Conservation (phyloP, 306 rosid species). For the Trichosanthes truncata region DNA sequence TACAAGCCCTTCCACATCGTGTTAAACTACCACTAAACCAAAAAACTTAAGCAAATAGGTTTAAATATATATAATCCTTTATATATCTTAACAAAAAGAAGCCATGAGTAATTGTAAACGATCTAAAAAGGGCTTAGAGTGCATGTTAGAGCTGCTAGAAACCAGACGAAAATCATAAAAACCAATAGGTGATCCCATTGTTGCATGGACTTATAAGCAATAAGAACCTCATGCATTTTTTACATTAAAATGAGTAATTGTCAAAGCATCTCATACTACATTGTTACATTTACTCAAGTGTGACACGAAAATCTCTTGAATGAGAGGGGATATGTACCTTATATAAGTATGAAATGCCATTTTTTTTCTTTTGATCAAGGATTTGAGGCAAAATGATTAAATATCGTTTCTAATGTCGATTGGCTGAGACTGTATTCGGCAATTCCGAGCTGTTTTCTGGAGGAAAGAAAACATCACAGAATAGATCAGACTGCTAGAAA, state of each 20-base stretch:
- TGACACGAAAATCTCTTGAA: background rate
- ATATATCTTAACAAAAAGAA: no score
- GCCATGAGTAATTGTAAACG: no score
- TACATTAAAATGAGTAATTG: background rate
- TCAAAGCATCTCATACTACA: background rate
- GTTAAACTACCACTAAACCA: no score
- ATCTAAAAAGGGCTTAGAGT: background rate
- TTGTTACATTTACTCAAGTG: background rate
- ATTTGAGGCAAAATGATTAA: constrained; percentile 83
- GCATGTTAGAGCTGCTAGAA: background rate
- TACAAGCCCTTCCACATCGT: no score
- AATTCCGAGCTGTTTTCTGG: constrained; percentile 57
- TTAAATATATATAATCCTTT: no score
- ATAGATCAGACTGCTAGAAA: background rate
- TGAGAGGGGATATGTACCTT: background rate
- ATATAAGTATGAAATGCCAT: background rate
- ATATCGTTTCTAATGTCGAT: constrained; percentile 83
- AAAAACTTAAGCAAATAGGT: no score
- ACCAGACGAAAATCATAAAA: background rate
- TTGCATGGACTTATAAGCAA: background rate
- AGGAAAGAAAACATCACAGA: constrained; percentile 16
- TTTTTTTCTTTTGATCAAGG: constrained; percentile 3
- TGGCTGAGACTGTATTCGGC: constrained; percentile 95
- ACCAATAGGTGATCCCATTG: background rate
- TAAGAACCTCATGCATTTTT: background rate